Evolutionary conservation across 257 asterid species (phyloP).

Genomic region (Verbascum thapsus): DNA sequence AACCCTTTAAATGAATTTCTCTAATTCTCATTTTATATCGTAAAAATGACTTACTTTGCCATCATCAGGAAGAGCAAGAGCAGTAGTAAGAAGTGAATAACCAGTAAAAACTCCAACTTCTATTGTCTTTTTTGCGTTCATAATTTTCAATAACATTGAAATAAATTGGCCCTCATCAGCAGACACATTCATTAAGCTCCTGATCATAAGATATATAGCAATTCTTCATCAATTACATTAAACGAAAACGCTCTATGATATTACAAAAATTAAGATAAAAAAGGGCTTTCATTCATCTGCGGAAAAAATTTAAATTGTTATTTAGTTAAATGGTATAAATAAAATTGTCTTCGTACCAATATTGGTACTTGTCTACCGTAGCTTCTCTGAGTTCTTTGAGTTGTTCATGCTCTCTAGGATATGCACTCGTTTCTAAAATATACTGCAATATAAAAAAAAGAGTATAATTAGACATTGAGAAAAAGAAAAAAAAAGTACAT

Average conservation of each 20-base stretch:
- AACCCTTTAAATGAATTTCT: too few species aligned
- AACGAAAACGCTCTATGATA: too few species aligned
- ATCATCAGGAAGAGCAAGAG: conserved; percentile 57
- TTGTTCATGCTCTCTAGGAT: conserved; percentile 49
- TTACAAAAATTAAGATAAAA: too few species aligned
- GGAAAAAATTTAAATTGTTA: too few species aligned
- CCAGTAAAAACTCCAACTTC: conserved; percentile 68
- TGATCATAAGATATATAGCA: not conserved
- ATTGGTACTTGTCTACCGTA: conserved; percentile 27
- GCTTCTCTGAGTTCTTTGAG: conserved; percentile 45
- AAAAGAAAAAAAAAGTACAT: too few species aligned
- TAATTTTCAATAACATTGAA: conserved; percentile 48
- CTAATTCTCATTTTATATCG: not conserved
- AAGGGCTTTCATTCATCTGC: too few species aligned
- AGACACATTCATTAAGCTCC: conserved; percentile 57
- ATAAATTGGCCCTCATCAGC: conserved; percentile 60
- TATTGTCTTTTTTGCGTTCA: conserved; percentile 57
- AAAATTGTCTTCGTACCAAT: not conserved
- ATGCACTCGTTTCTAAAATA: conserved; percentile 53
- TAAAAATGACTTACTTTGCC: conserved; percentile 40
- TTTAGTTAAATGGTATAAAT: not conserved
- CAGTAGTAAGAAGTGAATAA: conserved; percentile 53
- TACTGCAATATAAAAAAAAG: conserved; percentile 41
- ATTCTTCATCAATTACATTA: not conserved
- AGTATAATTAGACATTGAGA: too few species aligned